phyloP scores from a whole-genome alignment of 176 grass and related monocot species.

The Rhynchospora tenuis region DNA sequence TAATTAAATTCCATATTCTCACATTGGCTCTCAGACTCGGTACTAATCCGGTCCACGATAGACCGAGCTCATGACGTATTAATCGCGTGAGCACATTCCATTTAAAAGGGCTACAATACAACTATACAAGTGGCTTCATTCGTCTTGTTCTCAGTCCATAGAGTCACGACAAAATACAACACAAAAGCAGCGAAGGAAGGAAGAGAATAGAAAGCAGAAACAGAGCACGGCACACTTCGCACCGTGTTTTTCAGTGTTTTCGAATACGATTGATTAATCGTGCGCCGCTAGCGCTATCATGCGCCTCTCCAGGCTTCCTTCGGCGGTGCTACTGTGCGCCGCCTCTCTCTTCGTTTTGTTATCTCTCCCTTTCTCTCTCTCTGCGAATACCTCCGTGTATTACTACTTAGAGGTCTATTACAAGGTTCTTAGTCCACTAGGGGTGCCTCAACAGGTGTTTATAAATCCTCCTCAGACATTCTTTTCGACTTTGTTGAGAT shows the following conservation, averaged over 20 bases:
- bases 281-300: slow-evolving; percentile 14
- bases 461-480: neutral
- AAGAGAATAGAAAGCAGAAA: slow-evolving; percentile 1
- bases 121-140: neutral
- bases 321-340: slow-evolving; percentile 24
- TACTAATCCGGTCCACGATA: neutral
- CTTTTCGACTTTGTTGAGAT: neutral
- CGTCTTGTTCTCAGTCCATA: neutral
- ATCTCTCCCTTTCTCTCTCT: neutral
- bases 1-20: too few relatives aligned
- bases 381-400: slow-evolving; percentile 18
- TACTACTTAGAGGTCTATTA: slow-evolving; percentile 68
- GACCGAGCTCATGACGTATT: neutral
- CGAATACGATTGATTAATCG: neutral
- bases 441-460: slow-evolving; percentile 50
- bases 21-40: neutral
- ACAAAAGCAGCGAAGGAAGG: neutral
- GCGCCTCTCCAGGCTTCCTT: neutral
- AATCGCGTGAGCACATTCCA: neutral
- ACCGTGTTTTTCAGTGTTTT: neutral
- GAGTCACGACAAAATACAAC: slow-evolving; percentile 22
- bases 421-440: slow-evolving; percentile 68
- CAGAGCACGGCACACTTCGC: slow-evolving; percentile 14
- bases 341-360: neutral
- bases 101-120: slow-evolving; percentile 2